Evolutionary conservation across 495 filamentous ascomycete genomes (phyloP).

Genomic region (Cudoniella acicularis): DNA sequence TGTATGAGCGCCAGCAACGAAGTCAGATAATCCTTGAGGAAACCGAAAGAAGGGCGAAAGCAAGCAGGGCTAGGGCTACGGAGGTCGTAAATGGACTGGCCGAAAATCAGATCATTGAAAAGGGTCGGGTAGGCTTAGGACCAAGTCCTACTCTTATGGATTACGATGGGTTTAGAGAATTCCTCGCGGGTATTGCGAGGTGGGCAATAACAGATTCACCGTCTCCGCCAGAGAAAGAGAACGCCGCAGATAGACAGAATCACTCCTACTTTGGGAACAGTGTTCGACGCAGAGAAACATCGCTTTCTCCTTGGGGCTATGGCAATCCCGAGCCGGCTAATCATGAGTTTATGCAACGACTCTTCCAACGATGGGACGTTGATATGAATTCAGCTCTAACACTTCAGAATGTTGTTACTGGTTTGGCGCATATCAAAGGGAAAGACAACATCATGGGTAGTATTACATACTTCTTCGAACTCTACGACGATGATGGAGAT

Average conservation of each 20-base stretch:
- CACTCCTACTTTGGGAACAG: conserved; percentile 53
- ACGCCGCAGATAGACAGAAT: conserved; percentile 26
- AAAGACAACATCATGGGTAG: conserved; percentile 93
- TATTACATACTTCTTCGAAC: conserved; percentile 95
- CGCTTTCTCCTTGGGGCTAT: conserved; percentile 67
- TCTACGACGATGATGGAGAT: conserved; percentile 90
- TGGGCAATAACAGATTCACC: conserved; percentile 88
- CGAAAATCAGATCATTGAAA: conserved; percentile 51
- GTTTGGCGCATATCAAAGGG: conserved; percentile 85
- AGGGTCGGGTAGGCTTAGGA: conserved; percentile 84
- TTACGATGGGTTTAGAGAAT: conserved; percentile 92
- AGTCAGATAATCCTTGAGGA: conserved; percentile 75
- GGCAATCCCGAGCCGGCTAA: conserved; percentile 79
- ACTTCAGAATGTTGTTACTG: conserved; percentile 86
- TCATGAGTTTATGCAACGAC: conserved; percentile 88
- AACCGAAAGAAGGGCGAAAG: conserved; percentile 58
- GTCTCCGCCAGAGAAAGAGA: conserved; percentile 51
- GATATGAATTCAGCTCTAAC: conserved; percentile 71
- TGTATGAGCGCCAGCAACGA: conserved; percentile 88
- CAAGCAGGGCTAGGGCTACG: conserved; percentile 51
- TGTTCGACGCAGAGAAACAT: conserved; percentile 42
- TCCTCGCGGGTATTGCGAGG: conserved; percentile 79
- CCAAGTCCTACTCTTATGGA: conserved; percentile 90
- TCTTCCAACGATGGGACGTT: conserved; percentile 85
- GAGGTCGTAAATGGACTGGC: conserved; percentile 38